These are phyloP conservation scores for Nemania sp. DNA, from an alignment of 2,329 filamentous ascomycete genomes.

Conservation along the genomic window DNA sequence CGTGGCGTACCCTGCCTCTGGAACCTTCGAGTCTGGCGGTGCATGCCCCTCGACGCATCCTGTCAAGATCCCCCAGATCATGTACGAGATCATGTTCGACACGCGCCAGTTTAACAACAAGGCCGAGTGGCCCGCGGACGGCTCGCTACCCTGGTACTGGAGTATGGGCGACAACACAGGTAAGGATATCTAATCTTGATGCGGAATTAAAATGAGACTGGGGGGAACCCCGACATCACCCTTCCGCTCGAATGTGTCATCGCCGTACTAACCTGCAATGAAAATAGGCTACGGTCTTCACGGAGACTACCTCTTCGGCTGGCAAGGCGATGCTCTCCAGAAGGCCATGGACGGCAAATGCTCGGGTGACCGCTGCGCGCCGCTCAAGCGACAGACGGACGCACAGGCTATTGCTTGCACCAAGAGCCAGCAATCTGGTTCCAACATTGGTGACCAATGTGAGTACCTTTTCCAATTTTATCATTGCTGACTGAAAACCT, in stretches of 20 bases:
- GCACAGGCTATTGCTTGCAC: conserved; percentile 48
- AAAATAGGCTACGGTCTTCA: conserved; percentile 52
- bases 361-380: conserved; percentile 50
- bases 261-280: neutral
- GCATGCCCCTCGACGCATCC: conserved; percentile 50
- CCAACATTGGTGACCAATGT: conserved; percentile 46
- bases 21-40: conserved; percentile 48
- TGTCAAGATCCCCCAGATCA: conserved; percentile 54
- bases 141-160: conserved; percentile 50
- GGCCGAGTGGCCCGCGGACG: conserved; percentile 53
- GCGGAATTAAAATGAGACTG: too few relatives aligned
- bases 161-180: conserved; percentile 50
- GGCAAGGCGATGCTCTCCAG: conserved; percentile 55
- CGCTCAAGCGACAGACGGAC: conserved; percentile 49
- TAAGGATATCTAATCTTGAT: neutral
- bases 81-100: conserved; percentile 59
- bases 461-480: conserved; percentile 11
- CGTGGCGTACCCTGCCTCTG: conserved; percentile 47
- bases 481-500: neutral
- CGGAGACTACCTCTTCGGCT: conserved; percentile 56
- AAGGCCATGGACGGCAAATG: conserved; percentile 52
- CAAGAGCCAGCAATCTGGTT: conserved; percentile 44
- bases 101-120: conserved; percentile 52
- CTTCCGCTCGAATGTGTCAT: neutral
- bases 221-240: too few relatives aligned